A percentile compares a stretch with the other conserved stretches of the same genome.
These are phyloP conservation scores for Penicillium sp. DNA, from an alignment of 2,329 filamentous ascomycete species.

Conservation along the genomic window DNA sequence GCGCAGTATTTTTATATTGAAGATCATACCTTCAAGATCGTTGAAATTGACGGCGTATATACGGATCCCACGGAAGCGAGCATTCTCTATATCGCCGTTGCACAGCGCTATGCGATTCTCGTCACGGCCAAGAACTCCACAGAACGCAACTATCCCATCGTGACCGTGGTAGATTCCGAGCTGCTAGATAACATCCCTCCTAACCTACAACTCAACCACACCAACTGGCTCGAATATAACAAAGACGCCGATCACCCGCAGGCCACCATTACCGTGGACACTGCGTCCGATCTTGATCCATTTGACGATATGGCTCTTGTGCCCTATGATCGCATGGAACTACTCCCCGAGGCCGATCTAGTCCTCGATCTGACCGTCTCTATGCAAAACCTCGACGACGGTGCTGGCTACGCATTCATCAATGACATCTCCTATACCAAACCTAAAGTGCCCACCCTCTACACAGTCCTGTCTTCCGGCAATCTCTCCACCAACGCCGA, in stretches of 20 bases:
- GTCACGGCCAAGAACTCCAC: constrained; percentile 66
- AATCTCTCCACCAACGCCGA: constrained; percentile 56
- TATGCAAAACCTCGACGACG: constrained; percentile 73
- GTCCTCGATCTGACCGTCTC: constrained; percentile 59
- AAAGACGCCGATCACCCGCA: constrained; percentile 52
- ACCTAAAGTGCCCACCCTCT: constrained; percentile 34
- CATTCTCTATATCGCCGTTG: constrained; percentile 68
- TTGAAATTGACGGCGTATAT: constrained; percentile 75
- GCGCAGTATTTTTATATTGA: constrained; percentile 56
- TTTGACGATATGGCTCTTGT: constrained; percentile 75
- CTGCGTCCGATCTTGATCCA: constrained; percentile 58
- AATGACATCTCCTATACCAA: constrained; percentile 34
- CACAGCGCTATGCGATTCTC: constrained; percentile 63
- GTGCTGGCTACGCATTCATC: constrained; percentile 55
- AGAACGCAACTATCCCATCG: constrained; percentile 66
- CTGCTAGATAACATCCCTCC: constrained; percentile 40
- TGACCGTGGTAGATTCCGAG: constrained; percentile 39
- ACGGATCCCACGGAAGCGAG: constrained; percentile 62
- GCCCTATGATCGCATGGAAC: constrained; percentile 66
- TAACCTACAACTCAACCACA: constrained; percentile 44
- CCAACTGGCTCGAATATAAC: constrained; percentile 66
- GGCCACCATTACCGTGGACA: constrained; percentile 32
- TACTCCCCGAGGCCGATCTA: constrained; percentile 63
- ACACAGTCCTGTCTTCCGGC: constrained; percentile 43
- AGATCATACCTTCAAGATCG: constrained; percentile 64